A percentile compares a stretch with the other conserved stretches of the same genome.
Evolutionary conservation across 1,284 basidiomycete species (phyloP).

Genomic region (Ustilago crameri): DNA sequence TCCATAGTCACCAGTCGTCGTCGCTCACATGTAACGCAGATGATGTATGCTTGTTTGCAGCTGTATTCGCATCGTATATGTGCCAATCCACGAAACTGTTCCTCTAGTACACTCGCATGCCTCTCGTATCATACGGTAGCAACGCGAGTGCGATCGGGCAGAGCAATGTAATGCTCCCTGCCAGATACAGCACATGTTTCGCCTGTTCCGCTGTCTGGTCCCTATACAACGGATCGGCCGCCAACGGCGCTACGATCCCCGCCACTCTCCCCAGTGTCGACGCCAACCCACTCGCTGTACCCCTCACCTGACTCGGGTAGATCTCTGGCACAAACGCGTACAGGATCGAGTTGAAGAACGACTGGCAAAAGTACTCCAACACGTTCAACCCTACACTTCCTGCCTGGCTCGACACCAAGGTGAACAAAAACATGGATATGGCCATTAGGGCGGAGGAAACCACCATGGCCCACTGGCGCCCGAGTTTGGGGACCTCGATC

Average conservation of each 20-base stretch:
- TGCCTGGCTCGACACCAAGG: constrained; percentile 58
- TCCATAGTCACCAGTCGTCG: too few relatives aligned
- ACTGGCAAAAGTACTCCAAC: constrained; percentile 69
- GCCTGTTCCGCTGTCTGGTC: constrained; percentile 68
- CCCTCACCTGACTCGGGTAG: constrained; percentile 69
- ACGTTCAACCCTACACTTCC: constrained; percentile 64
- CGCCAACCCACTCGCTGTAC: constrained; percentile 68
- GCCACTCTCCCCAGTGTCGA: constrained; percentile 68
- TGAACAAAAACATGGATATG: constrained; percentile 69
- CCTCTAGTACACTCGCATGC: constrained; percentile 45
- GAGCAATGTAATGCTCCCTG: constrained; percentile 50
- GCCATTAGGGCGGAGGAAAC: constrained; percentile 69
- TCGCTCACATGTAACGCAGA: too few relatives aligned
- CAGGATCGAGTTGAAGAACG: constrained; percentile 69
- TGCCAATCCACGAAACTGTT: too few relatives aligned
- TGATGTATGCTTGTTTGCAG: too few relatives aligned
- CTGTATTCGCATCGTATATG: too few relatives aligned
- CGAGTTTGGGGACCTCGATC: constrained; percentile 68
- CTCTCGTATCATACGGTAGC: constrained; percentile 56
- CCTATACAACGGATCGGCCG: constrained; percentile 73
- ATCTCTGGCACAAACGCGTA: constrained; percentile 70
- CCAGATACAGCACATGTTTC: constrained; percentile 53
- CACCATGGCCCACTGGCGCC: constrained; percentile 70
- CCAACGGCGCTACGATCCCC: constrained; percentile 68
- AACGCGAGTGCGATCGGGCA: constrained; percentile 54